Base-by-base conservation (phyloP, 106 monocot species). In the Iris macrosiphon region DNA sequence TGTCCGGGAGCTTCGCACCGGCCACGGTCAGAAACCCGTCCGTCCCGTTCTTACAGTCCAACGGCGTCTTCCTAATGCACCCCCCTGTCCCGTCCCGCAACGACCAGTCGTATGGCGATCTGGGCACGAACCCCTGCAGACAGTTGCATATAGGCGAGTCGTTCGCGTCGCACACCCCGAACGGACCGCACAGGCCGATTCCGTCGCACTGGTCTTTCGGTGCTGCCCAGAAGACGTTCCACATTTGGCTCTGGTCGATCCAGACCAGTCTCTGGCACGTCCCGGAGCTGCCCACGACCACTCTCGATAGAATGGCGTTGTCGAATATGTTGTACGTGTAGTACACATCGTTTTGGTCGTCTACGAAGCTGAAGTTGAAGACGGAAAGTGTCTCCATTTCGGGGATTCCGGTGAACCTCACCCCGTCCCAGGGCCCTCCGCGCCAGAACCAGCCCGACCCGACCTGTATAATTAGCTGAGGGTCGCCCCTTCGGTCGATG, bases 1-100 rank as follows among this genome's bases (percentile, higher is more conserved):
- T 73, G 45, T 80, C 85, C 13, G 85, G 80, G 46, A 85, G 42
- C 58, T 70, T 73, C 43, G 48, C 52, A 0, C 41, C 45, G 1
- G 15, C 6, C 40, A 69, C 35, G 22, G 12, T 15, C 41, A 52
- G 9, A 20, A 80, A 85, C 14, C 70, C 76, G 40, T 80, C 80
- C 0, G 67, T 65, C 12, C 63, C 63, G 40, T 67, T 75, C 1
- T 13, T 11, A 61, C 79, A 85, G 24, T 77, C 76, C 25, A 66
- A n/a, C 14, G 15, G 20, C 17, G 63, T 73, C 18, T 25, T 50
- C 22, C 64, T 51, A 19, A 46, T 54, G 44, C 79, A 79, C 12
- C 79, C 79, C 0, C 17, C 63, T 0, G 27, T 27, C 33, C 57
- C 26, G 11, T 63, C 67, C 12, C 58, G 41, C 15, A 59, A 6